Evolutionary conservation across 2,329 filamentous ascomycete species (phyloP).

Genomic region (Purpureocillium lavendulum): DNA sequence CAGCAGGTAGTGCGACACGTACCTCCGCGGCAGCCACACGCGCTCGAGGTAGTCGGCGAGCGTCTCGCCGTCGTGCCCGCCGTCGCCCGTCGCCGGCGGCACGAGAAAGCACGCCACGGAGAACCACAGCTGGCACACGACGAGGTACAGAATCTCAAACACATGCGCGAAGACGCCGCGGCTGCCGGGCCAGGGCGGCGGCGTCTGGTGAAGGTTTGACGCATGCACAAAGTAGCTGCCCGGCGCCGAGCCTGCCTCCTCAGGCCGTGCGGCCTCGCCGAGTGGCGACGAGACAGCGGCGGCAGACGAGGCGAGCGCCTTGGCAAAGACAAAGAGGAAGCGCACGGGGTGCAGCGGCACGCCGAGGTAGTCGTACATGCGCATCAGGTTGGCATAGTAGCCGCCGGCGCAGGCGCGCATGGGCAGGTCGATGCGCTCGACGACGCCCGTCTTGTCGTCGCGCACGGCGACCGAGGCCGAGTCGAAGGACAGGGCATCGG

Average conservation of each 20-base stretch:
- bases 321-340: conserved; percentile 46
- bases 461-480: conserved; percentile 27
- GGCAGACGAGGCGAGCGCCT: conserved; percentile 8
- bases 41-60: conserved; percentile 40
- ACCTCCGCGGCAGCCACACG: conserved; percentile 39
- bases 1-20: conserved; percentile 39
- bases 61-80: conserved; percentile 20
- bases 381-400: conserved; percentile 46
- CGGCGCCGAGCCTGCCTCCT: conserved; percentile 10
- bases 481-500: conserved; percentile 25
- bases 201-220: conserved; percentile 42
- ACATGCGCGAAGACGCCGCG: conserved; percentile 28
- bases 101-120: conserved; percentile 41
- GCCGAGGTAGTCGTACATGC: conserved; percentile 47
- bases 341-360: conserved; percentile 39
- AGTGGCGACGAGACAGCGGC: background rate
- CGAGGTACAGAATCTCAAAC: conserved; percentile 32
- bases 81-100: conserved; percentile 17
- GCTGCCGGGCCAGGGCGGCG: conserved; percentile 30
- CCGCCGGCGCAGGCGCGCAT: conserved; percentile 28
- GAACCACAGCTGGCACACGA: conserved; percentile 45
- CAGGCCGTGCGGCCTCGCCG: background rate
- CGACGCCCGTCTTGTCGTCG: conserved; percentile 17
- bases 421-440: conserved; percentile 29
- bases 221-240: conserved; percentile 43